Conservation (phyloP, 1,139 yeast species). For the Yamadazyma atmosphaerica region DNA sequence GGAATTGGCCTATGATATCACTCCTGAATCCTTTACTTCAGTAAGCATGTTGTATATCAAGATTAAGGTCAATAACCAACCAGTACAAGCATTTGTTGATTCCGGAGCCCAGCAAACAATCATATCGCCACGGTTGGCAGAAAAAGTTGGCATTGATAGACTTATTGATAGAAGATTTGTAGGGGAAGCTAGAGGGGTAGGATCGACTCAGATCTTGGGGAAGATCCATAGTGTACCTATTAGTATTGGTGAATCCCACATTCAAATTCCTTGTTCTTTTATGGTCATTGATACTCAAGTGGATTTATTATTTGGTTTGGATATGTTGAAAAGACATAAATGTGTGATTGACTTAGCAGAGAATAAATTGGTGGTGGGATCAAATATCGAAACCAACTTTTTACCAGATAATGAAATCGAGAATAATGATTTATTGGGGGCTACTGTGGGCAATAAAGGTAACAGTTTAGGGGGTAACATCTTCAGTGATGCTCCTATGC, state of each 20-base stretch:
- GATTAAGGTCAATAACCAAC: slow-evolving; percentile 73
- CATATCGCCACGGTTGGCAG: slow-evolving; percentile 75
- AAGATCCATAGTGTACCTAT: slow-evolving; percentile 88
- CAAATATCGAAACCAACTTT: slow-evolving; percentile 65
- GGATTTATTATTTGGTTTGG: slow-evolving; percentile 67
- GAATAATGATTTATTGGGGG: slow-evolving; percentile 40
- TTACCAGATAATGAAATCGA: slow-evolving; percentile 69
- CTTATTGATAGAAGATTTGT: slow-evolving; percentile 78
- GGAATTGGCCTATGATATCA: slow-evolving; percentile 76
- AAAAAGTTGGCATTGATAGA: slow-evolving; percentile 65
- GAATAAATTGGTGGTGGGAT: slow-evolving; percentile 72
- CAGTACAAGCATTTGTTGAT: slow-evolving; percentile 91
- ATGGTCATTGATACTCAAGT: slow-evolving; percentile 78
- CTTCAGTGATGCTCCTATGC: slow-evolving; percentile 23
- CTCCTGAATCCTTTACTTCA: slow-evolving; percentile 85
- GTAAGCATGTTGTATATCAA: slow-evolving; percentile 84
- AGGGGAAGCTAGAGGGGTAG: slow-evolving; percentile 91
- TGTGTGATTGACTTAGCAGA: slow-evolving; percentile 74
- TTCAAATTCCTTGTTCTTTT: slow-evolving; percentile 73
- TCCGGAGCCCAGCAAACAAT: slow-evolving; percentile 94
- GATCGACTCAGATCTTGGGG: slow-evolving; percentile 76
- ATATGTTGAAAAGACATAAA: slow-evolving; percentile 85
- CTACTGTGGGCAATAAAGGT: slow-evolving; percentile 15
- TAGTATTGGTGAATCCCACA: slow-evolving; percentile 58
- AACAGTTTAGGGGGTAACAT: slow-evolving; percentile 28